Evolutionary conservation across 306 rosid species (phyloP).

Genomic region (Boehmeria nivea): DNA sequence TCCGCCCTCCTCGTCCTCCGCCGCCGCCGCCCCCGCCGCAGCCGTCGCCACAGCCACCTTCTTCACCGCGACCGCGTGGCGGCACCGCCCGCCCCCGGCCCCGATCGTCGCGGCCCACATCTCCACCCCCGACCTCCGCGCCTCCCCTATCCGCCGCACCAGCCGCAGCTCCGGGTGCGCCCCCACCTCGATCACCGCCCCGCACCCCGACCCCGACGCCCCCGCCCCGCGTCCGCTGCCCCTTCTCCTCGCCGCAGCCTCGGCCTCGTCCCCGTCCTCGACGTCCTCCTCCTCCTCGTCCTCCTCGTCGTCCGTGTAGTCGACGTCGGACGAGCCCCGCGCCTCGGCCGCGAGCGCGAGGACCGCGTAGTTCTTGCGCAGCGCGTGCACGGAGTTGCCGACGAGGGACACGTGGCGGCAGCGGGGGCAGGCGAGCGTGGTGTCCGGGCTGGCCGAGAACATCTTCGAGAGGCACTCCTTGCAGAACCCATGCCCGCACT

Average conservation of each 20-base stretch:
- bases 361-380: conserved; percentile 85
- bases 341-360: conserved; percentile 46
- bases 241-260: conserved; percentile 57
- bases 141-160: conserved; percentile 66
- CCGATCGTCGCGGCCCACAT: conserved; percentile 83
- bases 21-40: conserved; percentile 63
- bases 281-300: conserved; percentile 39
- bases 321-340: conserved; percentile 27
- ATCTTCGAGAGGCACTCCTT: conserved; percentile 76
- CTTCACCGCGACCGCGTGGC: conserved; percentile 81
- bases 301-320: conserved; percentile 60
- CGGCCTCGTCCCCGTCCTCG: conserved; percentile 51
- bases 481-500: conserved; percentile 98
- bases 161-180: conserved; percentile 74
- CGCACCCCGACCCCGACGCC: conserved; percentile 31
- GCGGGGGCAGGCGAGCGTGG: conserved; percentile 70
- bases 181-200: conserved; percentile 80
- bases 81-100: conserved; percentile 50
- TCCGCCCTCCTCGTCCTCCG: conserved; percentile 76
- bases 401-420: conserved; percentile 89
- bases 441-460: conserved; percentile 67
- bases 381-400: conserved; percentile 82
- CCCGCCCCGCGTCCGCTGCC: conserved; percentile 54
- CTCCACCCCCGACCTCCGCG: conserved; percentile 66
- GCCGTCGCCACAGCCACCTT: conserved; percentile 54